Conservation (phyloP, 768 basidiomycete genomes). For the Pleurotus salmoneostramineus region DNA sequence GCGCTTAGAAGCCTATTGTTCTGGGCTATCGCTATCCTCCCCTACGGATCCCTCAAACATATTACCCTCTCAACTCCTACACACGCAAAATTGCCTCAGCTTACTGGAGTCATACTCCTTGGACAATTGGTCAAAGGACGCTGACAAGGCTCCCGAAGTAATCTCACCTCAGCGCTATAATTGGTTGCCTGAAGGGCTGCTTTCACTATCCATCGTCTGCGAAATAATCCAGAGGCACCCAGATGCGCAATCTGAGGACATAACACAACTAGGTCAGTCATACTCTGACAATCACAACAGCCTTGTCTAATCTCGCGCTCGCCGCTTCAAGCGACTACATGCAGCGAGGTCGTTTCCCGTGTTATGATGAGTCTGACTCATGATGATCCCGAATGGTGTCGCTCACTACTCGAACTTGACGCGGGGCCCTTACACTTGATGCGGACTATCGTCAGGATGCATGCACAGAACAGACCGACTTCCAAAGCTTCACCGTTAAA, state of each 20-base stretch:
- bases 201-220: slow-evolving; percentile 48
- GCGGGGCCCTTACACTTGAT: slow-evolving; percentile 43
- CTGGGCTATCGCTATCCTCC: slow-evolving; percentile 29
- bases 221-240: slow-evolving; percentile 24
- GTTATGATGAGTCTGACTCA: slow-evolving; percentile 74
- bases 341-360: slow-evolving; percentile 55
- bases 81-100: slow-evolving; percentile 51
- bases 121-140: slow-evolving; percentile 41
- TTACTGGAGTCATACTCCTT: slow-evolving; percentile 64
- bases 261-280: slow-evolving; percentile 14
- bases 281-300: background rate
- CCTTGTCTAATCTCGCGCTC: background rate
- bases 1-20: slow-evolving; percentile 17
- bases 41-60: slow-evolving; percentile 14
- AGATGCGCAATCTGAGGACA: background rate
- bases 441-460: slow-evolving; percentile 40
- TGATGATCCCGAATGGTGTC: slow-evolving; percentile 52
- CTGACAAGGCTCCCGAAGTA: slow-evolving; percentile 8
- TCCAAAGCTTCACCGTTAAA: background rate
- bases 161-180: slow-evolving; percentile 16
- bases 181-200: slow-evolving; percentile 44
- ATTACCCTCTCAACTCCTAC: slow-evolving; percentile 31
- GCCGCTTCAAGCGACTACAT: slow-evolving; percentile 31
- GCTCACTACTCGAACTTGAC: slow-evolving; percentile 42
- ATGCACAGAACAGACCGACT: slow-evolving; percentile 12